Evolutionary conservation across 192 early-diverging fungal genomes (phyloP).

Genomic region (Linnemannia schmuckeri): DNA sequence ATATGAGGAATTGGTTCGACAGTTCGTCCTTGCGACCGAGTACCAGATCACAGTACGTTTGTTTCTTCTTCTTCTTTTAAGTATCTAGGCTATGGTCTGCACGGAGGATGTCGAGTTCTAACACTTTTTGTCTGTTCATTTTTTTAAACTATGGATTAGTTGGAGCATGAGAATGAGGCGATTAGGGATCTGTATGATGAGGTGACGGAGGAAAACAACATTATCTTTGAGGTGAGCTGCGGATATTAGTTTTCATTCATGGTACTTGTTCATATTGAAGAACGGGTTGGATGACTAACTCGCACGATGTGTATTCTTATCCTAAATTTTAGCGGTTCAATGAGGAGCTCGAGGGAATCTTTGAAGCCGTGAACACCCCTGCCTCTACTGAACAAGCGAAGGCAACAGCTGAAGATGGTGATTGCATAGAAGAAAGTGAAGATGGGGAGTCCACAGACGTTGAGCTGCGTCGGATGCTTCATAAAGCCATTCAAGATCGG

Average conservation of each 20-base stretch:
- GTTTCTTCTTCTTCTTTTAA: too few relatives aligned
- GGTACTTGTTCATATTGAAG: background rate
- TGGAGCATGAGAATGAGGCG: conserved; percentile 1
- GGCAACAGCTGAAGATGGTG: too few relatives aligned
- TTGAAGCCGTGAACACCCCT: background rate
- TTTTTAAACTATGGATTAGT: background rate
- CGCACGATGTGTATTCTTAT: background rate
- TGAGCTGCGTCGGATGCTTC: too few relatives aligned
- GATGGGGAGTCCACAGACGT: too few relatives aligned
- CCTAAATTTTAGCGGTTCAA: background rate
- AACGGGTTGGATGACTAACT: background rate
- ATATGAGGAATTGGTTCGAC: too few relatives aligned
- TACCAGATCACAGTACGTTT: too few relatives aligned
- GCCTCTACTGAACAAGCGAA: background rate
- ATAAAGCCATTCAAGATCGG: too few relatives aligned
- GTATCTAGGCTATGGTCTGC: too few relatives aligned
- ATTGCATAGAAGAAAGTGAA: too few relatives aligned
- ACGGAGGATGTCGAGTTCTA: background rate
- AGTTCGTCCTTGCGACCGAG: too few relatives aligned
- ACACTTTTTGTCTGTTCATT: background rate
- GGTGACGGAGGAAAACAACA: background rate
- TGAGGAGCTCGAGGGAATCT: background rate
- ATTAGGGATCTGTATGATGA: background rate
- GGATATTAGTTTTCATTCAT: background rate
- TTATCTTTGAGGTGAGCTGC: conserved; percentile 8